Evolutionary conservation across 1,284 basidiomycete species (phyloP).

Genomic region (Ceratobasidium theobromae): DNA sequence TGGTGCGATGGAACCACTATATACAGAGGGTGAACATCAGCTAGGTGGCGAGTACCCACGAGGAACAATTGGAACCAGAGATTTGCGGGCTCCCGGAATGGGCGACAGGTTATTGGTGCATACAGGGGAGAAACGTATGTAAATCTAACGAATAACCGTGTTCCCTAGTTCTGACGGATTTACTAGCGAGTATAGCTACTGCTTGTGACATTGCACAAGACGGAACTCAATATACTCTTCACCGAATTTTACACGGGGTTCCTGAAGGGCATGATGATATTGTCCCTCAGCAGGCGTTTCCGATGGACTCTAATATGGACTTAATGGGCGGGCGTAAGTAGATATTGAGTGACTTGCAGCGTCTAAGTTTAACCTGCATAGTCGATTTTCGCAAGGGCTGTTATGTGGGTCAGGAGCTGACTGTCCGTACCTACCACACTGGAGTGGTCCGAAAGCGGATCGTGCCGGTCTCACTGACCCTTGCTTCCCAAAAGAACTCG

Average conservation of each 20-base stretch:
- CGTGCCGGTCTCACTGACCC: constrained; percentile 65
- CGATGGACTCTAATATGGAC: constrained; percentile 93
- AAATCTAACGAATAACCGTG: neutral
- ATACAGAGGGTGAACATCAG: constrained; percentile 47
- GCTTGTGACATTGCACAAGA: constrained; percentile 54
- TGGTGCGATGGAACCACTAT: constrained; percentile 67
- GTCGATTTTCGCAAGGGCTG: constrained; percentile 98
- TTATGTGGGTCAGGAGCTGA: constrained; percentile 97
- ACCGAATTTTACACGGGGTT: constrained; percentile 81
- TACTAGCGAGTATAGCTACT: constrained; percentile 56
- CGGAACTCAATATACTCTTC: constrained; percentile 66
- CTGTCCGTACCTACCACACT: constrained; percentile 94
- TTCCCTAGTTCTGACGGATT: constrained; percentile 19
- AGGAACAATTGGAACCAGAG: constrained; percentile 54
- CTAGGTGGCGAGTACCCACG: constrained; percentile 22
- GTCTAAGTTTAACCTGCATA: constrained; percentile 42
- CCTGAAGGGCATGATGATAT: constrained; percentile 87
- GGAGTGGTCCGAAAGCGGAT: constrained; percentile 91
- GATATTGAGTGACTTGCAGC: neutral
- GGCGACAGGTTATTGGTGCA: constrained; percentile 68
- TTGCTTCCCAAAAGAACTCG: constrained; percentile 16
- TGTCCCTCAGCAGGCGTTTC: constrained; percentile 73
- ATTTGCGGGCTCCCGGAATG: constrained; percentile 76
- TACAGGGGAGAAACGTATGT: constrained; percentile 74
- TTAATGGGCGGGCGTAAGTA: constrained; percentile 85